Conservation (phyloP, 805 yeast species). For the Allodekkera sacchari region DNA sequence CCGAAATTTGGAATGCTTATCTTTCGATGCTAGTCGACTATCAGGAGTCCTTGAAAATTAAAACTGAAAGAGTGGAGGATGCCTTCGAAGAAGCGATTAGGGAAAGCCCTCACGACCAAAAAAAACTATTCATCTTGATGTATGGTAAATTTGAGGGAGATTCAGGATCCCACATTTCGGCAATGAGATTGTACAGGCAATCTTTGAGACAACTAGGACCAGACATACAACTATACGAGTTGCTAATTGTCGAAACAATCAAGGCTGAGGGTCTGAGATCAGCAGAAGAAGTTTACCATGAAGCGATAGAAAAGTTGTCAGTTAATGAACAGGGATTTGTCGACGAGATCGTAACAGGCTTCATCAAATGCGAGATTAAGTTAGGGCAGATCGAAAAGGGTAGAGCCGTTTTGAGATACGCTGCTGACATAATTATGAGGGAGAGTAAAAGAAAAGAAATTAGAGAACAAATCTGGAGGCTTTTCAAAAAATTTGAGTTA, state of each 20-base stretch:
- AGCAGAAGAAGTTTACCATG: slow-evolving; percentile 41
- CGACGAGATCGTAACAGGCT: slow-evolving; percentile 39
- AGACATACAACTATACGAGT: slow-evolving; percentile 36
- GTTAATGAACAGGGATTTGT: slow-evolving; percentile 20
- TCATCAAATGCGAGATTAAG: slow-evolving; percentile 48
- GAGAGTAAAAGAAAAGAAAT: slow-evolving; percentile 17
- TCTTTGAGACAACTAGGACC: slow-evolving; percentile 39
- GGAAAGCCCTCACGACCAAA: slow-evolving; percentile 39
- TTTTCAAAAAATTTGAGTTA: slow-evolving; percentile 72
- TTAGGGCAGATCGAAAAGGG: slow-evolving; percentile 51
- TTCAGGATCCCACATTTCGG: slow-evolving; percentile 40
- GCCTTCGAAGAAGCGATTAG: slow-evolving; percentile 61
- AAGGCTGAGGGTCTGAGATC: slow-evolving; percentile 32
- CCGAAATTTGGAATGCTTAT: slow-evolving; percentile 68
- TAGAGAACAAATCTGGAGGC: slow-evolving; percentile 41
- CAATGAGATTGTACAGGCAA: no score
- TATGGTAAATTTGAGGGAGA: slow-evolving; percentile 59
- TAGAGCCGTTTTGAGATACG: slow-evolving; percentile 52
- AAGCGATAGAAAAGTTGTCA: slow-evolving; percentile 34
- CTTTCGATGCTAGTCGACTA: slow-evolving; percentile 38
- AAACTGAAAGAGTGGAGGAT: slow-evolving; percentile 55
- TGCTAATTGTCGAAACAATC: slow-evolving; percentile 32
- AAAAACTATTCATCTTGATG: slow-evolving; percentile 40
- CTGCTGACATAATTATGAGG: slow-evolving; percentile 35
- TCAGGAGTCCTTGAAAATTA: slow-evolving; percentile 23